A percentile compares a stretch with the other conserved stretches of the same genome.
Conservation (phyloP, 331 rosid species). For the Cydonia oblonga region DNA sequence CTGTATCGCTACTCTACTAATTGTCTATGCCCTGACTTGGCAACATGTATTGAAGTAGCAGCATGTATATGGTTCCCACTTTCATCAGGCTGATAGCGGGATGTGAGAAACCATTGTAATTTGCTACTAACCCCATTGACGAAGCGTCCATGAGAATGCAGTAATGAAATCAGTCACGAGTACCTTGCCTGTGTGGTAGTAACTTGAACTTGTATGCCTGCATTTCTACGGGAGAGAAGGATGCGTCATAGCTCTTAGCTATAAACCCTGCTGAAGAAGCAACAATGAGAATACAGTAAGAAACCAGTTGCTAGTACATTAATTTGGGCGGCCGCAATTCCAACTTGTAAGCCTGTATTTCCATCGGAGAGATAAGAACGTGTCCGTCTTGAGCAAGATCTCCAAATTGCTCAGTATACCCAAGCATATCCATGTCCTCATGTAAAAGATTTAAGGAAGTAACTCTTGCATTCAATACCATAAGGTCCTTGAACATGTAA, state of each 20-base stretch:
- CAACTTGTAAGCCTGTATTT: constrained; percentile 81
- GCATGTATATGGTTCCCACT: constrained; percentile 8
- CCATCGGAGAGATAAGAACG: constrained; percentile 75
- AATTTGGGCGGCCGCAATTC: constrained; percentile 42
- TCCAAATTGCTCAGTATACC: constrained; percentile 50
- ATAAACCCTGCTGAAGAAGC: background rate
- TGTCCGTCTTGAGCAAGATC: constrained; percentile 60
- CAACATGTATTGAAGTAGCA: constrained; percentile 1
- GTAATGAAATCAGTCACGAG: background rate
- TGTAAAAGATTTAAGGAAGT: constrained; percentile 81
- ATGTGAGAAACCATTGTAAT: background rate
- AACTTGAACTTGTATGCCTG: constrained; percentile 69
- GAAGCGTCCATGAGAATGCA: constrained; percentile 6
- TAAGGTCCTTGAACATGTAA: constrained; percentile 49
- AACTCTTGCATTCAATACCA: constrained; percentile 44
- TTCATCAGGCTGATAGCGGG: constrained; percentile 9
- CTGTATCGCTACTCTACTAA: background rate
- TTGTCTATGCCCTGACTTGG: constrained; percentile 10
- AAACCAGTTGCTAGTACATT: background rate
- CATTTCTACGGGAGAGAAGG: constrained; percentile 69
- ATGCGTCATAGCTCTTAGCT: constrained; percentile 9
- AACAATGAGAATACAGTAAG: constrained; percentile 5
- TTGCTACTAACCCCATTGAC: background rate
- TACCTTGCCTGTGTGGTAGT: constrained; percentile 18
- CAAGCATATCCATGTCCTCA: constrained; percentile 70